These are phyloP conservation scores for Ilex aquifolium DNA, from an alignment of 257 asterid genomes.

Conservation along the genomic window DNA sequence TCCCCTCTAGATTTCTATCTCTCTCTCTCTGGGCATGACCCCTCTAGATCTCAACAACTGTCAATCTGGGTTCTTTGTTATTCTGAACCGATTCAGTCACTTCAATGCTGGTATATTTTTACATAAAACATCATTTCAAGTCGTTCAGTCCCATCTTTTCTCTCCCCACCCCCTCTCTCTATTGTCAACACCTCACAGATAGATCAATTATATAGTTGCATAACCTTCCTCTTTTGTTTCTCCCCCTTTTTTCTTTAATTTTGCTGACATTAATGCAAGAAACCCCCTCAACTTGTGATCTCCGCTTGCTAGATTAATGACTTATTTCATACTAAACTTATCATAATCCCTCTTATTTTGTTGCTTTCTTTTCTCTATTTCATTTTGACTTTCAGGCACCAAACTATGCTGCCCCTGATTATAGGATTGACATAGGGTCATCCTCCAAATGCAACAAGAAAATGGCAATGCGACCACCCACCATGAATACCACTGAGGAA, in stretches of 20 bases:
- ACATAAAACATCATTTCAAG: slow-evolving; percentile 27
- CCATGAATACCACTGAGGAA: slow-evolving; percentile 31
- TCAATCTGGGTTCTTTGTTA: slow-evolving; percentile 21
- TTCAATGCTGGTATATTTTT: slow-evolving; percentile 30
- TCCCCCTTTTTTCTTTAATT: neutral
- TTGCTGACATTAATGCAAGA: neutral
- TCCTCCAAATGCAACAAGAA: slow-evolving; percentile 56
- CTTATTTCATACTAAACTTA: too few relatives aligned
- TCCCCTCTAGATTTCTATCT: slow-evolving; percentile 7
- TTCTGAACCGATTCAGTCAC: slow-evolving; percentile 57
- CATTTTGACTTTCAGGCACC: slow-evolving; percentile 32
- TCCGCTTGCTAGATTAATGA: too few relatives aligned
- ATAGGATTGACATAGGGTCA: slow-evolving; percentile 54
- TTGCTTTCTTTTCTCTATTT: neutral
- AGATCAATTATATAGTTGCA: too few relatives aligned
- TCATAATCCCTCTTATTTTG: too few relatives aligned
- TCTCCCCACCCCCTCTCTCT: too few relatives aligned
- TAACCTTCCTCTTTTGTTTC: neutral
- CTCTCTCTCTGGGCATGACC: neutral
- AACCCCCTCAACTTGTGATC: neutral
- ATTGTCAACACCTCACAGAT: too few relatives aligned
- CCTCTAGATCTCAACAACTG: slow-evolving; percentile 20
- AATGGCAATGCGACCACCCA: slow-evolving; percentile 38
- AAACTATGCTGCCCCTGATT: slow-evolving; percentile 28
- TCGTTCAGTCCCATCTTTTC: neutral